Conservation (phyloP, 192 early-diverging fungal genomes). For the Blastocladiella britannica region DNA sequence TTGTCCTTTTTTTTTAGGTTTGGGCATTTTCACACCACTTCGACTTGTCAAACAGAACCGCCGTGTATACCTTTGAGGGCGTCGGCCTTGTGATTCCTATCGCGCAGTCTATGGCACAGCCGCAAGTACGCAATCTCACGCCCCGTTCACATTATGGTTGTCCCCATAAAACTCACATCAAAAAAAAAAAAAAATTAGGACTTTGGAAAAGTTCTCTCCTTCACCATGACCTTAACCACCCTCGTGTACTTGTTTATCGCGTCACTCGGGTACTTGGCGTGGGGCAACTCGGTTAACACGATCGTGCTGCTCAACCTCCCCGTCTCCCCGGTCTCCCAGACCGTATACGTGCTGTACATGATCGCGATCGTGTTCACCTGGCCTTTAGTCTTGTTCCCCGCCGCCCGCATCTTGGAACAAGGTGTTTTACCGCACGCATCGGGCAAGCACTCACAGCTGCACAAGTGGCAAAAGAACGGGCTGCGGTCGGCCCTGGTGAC, state of each 20-base stretch:
- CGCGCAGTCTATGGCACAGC: slow-evolving; percentile 29
- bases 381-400: slow-evolving; percentile 49
- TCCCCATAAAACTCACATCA: slow-evolving; percentile 29
- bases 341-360: slow-evolving; percentile 47
- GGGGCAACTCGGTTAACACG: slow-evolving; percentile 47
- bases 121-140: too few species aligned
- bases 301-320: slow-evolving; percentile 53
- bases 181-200: slow-evolving; percentile 30
- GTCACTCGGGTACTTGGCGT: slow-evolving; percentile 35
- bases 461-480: slow-evolving; percentile 61
- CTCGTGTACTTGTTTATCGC: slow-evolving; percentile 21
- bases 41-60: too few species aligned
- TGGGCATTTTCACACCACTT: too few species aligned
- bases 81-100: slow-evolving; percentile 36
- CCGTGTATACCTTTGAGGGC: slow-evolving; percentile 41
- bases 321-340: slow-evolving; percentile 19
- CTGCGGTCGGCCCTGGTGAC: slow-evolving; percentile 33
- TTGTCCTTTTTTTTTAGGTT: slow-evolving; percentile 5
- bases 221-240: slow-evolving; percentile 20
- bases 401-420: slow-evolving; percentile 45
- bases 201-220: slow-evolving; percentile 23
- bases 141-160: slow-evolving; percentile 19
- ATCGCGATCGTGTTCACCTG: slow-evolving; percentile 54
- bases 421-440: slow-evolving; percentile 27
- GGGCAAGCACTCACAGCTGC: slow-evolving; percentile 27